Base-by-base conservation (phyloP, 1,139 yeast species). In the Scheffersomyces stambukii region DNA sequence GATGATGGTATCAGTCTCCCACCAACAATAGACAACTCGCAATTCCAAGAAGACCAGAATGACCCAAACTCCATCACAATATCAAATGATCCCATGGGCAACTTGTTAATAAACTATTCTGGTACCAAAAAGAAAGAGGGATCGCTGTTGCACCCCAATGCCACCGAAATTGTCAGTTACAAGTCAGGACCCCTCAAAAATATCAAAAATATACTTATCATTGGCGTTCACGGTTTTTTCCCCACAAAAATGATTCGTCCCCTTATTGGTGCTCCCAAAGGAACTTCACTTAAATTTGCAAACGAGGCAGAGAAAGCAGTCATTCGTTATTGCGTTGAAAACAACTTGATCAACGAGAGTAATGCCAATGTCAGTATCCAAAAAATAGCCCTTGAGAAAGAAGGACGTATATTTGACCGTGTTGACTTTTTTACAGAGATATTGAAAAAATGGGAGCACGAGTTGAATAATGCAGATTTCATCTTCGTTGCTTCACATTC, bases 201-300 rank as follows among this genome's bases (percentile, higher is more conserved):
- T 30, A 60, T 68, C 26, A 60, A 57, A 33, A 74, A 77, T 35
- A 81, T 81, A 1, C 70, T 91, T 23, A 82, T 91, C 18, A 77
- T 91, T 38, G 97, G 98, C 0, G 89, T 91, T 2, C 97, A 91
- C 59, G 97, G 97, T 1, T 91, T 89, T 47, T 86, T 91, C 57
- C 97, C 98, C 0, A 81, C 89, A 2, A 76, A 71, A 40, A 79
- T 86, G 72, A 70, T 91, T 2, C 64, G 97, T 30, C 88, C 95
- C 1, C 50, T 91, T 16, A 79, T 88, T 31, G 96, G 96, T 2
- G 86, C 86, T 35, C 96, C 96, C 4, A 86, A 93, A 10, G 96
- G 96, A 0, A 88, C 96, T 0, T 86, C 96, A 0, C 68, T 80
- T 31, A 80, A 81, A 50, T 88, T 88, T 57, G 85, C 94, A 24